phyloP scores from a whole-genome alignment of 2,329 filamentous ascomycete genomes.

The Pyrenophora tritici-repentis region DNA sequence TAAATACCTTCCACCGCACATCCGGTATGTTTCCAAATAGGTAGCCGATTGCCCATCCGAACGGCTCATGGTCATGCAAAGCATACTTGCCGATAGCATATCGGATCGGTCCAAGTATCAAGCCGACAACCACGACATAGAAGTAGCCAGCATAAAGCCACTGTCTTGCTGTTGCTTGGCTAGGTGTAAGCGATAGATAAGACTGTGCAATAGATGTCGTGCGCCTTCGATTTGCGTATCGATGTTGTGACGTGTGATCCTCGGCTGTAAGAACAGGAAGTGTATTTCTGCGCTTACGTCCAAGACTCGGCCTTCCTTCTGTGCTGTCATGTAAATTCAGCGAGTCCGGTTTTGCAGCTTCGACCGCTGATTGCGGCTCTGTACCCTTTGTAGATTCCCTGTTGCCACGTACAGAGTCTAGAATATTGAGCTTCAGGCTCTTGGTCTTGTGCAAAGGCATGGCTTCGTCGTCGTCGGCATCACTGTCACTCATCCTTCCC shows the following conservation, averaged over 20 bases:
- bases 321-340: conserved; percentile 7
- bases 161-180: conserved; percentile 76
- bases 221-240: conserved; percentile 31
- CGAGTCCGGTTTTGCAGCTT: conserved; percentile 28
- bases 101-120: conserved; percentile 74
- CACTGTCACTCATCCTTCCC: conserved; percentile 45
- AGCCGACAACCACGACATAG: conserved; percentile 68
- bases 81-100: conserved; percentile 70
- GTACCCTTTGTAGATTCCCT: conserved; percentile 14
- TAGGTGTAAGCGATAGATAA: conserved; percentile 79
- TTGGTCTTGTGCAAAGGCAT: conserved; percentile 30
- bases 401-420: conserved; percentile 25
- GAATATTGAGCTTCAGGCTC: conserved; percentile 36
- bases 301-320: conserved; percentile 4
- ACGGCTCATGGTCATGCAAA: conserved; percentile 74
- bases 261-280: conserved; percentile 35
- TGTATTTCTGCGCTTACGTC: conserved; percentile 42
- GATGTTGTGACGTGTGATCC: conserved; percentile 27
- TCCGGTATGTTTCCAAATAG: conserved; percentile 76
- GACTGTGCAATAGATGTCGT: conserved; percentile 56
- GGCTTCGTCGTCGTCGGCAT: conserved; percentile 53
- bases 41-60: conserved; percentile 93
- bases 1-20: conserved; percentile 73
- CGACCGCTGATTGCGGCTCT: conserved; percentile 39
- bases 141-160: conserved; percentile 83